Evolutionary conservation across 2,329 filamentous ascomycete genomes (phyloP), one percentile per base, ranked within the genome.

Genomic region (Colletotrichum chrysophilum): DNA sequence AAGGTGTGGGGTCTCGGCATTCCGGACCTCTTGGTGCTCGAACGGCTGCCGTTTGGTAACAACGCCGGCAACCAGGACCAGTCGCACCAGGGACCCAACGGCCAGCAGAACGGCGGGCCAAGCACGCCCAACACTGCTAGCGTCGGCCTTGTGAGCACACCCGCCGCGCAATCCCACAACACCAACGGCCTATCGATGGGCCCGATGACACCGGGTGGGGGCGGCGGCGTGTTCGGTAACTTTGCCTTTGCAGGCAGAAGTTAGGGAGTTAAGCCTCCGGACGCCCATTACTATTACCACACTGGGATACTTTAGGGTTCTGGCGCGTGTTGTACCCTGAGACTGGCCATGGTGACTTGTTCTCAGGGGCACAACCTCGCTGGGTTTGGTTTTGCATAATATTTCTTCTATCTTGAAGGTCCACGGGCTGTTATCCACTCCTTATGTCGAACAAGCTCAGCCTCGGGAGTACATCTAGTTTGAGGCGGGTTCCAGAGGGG

Each of bases 1-100:
- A 96, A 97, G 85, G 96, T 98, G 79, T 98, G 96, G 94, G 96
- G 96, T 13, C 88, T 98, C 12, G 96, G 96, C 68, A 94, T 92
- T 86, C 90, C 94, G 79, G 92, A 94, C 84, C 87, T 91, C 85
- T 80, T 89, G 26, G 78, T 86, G 34, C 77, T 84, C 36, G 82
- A 80, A 60, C 81, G 80, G 64, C 80, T 82, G 48, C 83, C 83
- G 81, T 81, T 86, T 79, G 77, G 71, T 56, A 75, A 77, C 55
- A 81, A 80, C 73, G 81, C 84, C 55, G 77, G 80, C 79, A 81
- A 79, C 78, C 75, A 76, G 64, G 76, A 79, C 71, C 77, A 77
- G 70, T 76, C 90, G 87, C 38, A 88, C 78, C 79, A 81, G 76
- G 77, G 84, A 74, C 69, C 78, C 73, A 79, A 84, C 74, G 82